Conservation (phyloP, 2,329 filamentous ascomycete genomes). For the Ciborinia camelliae region DNA sequence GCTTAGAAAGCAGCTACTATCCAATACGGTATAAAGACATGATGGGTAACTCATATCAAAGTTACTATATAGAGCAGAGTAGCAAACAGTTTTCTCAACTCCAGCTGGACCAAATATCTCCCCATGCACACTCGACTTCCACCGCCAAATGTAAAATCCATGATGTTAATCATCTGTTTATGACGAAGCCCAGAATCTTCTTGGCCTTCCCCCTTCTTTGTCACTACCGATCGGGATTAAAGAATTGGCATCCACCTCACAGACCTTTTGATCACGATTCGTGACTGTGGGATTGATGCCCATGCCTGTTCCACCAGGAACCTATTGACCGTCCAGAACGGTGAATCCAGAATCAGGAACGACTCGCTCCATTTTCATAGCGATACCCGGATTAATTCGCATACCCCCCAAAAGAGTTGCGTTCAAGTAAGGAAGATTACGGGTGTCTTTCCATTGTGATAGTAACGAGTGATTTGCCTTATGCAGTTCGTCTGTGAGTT, state of each 20-base stretch:
- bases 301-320: conserved; percentile 50
- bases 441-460: conserved; percentile 4
- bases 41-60: neutral
- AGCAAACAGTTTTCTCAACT: neutral
- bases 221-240: conserved; percentile 56
- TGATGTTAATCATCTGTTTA: neutral
- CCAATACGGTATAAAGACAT: neutral
- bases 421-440: conserved; percentile 1
- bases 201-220: neutral
- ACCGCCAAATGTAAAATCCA: neutral
- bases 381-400: neutral
- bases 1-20: neutral
- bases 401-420: conserved; percentile 2
- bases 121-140: conserved; percentile 6
- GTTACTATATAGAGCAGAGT: conserved; percentile 9
- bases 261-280: conserved; percentile 53
- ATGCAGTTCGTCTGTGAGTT: neutral
- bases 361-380: conserved; percentile 8
- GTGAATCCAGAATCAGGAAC: conserved; percentile 15
- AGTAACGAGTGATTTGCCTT: neutral
- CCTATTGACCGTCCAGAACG: conserved; percentile 34
- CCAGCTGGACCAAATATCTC: neutral
- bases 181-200: neutral
- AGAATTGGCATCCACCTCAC: conserved; percentile 58
- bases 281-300: conserved; percentile 44